A percentile compares a stretch with the other conserved stretches of the same genome.
phyloP scores from a whole-genome alignment of 164 flowering plant genomes.

The Aristolochia californica region DNA sequence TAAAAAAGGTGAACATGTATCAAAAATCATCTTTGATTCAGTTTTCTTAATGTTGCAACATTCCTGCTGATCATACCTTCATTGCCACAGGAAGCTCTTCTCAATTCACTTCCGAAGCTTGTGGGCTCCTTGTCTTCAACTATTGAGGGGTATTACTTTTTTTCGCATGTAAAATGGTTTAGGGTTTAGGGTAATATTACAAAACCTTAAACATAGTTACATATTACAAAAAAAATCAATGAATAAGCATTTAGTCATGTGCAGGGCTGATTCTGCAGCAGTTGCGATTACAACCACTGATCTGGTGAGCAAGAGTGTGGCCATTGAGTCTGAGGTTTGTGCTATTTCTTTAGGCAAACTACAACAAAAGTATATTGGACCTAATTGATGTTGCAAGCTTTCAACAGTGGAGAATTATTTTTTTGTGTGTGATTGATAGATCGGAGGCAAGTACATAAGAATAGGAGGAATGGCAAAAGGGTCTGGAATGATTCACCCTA shows the following conservation, averaged over 20 bases:
- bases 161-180: not conserved
- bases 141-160: slow-evolving; percentile 43
- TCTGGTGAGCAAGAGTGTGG: slow-evolving; percentile 96
- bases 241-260: slow-evolving; percentile 2
- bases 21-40: not conserved
- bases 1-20: slow-evolving; percentile 51
- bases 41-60: slow-evolving; percentile 1
- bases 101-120: slow-evolving; percentile 69
- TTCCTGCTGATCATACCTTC: not conserved
- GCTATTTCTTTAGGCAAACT: not conserved
- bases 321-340: slow-evolving; percentile 63
- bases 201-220: not conserved
- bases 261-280: slow-evolving; percentile 92
- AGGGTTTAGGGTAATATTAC: not conserved
- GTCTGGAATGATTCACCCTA: slow-evolving; percentile 99
- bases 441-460: slow-evolving; percentile 63
- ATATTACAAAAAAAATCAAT: not conserved
- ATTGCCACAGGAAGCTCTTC: slow-evolving; percentile 66
- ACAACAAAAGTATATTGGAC: too few species aligned
- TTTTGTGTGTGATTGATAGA: slow-evolving; percentile 24
- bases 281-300: slow-evolving; percentile 97
- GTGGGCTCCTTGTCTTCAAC: slow-evolving; percentile 50
- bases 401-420: too few species aligned
- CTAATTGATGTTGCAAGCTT: too few species aligned
- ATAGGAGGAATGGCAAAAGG: slow-evolving; percentile 99